Base-by-base conservation (phyloP, 495 filamentous ascomycete genomes). In the Lasiosphaeria miniovina region DNA sequence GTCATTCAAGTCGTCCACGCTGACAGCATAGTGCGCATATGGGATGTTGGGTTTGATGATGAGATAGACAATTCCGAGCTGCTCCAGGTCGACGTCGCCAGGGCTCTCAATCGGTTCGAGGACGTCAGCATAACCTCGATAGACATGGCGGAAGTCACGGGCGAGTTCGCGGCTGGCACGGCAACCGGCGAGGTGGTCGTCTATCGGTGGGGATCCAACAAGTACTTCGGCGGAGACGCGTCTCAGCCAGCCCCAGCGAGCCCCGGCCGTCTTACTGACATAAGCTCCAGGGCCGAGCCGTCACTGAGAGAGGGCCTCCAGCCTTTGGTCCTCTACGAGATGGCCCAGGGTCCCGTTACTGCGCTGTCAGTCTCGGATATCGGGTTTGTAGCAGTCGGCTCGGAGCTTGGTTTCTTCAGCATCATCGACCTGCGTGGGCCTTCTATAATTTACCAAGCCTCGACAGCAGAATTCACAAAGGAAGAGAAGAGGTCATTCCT, bases 401-500 rank as follows among this genome's bases (percentile, higher is more conserved):
- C 89, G 24, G 88, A 96, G 72, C 81, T 81, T 52, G 94, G 94
- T 0, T 82, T 84, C 61, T 67, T 98, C 40, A 85, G 78, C 9
- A 85, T 98, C 32, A 79, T 97, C 48, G 94, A 98, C 68, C 77
- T 96, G 48, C 80, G 95, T 60, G 95, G 95, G 0, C 94, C 94
- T 24, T 82, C 88, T 1, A 76, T 98, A n/a, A 96, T 98, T 52
- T 90, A 89, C 68, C 85, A 82, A 46, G 83, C 82, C 2, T 82
- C 83, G 15, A 66, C 93, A 41, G 74, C 74, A 12, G 88, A 93
- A 3, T 82, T 96, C 32, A 69, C 78, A 38, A 90, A 89, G 68
- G 72, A 78, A 6, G 82, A 86, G 52, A 96, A 90, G 70, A 83
- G 86, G 10, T 75, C 82, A 55, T 87, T 96, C 46, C 70, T 84